Percentiles rank a stretch among this genome's conserved stretches.
Evolutionary conservation across 208 protist genomes (phyloP).

Genomic region (Porcisia hertigi): DNA sequence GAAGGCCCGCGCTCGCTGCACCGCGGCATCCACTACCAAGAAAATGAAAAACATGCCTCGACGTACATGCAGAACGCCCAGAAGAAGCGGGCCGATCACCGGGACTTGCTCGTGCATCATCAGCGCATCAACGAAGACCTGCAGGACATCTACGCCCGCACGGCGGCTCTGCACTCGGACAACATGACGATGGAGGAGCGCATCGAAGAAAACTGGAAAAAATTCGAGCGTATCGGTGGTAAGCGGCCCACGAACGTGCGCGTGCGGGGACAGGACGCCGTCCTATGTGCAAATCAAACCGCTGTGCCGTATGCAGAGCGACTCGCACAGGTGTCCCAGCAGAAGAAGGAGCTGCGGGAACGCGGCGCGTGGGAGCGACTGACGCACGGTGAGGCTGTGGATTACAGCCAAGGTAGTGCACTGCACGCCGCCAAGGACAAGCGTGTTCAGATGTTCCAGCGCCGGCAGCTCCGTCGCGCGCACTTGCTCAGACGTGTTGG

Average conservation of each 20-base stretch:
- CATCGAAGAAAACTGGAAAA: conserved; percentile 82
- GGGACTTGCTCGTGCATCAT: conserved; percentile 86
- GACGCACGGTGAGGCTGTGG: conserved; percentile 77
- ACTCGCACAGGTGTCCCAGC: conserved; percentile 50
- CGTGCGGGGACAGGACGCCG: conserved; percentile 19
- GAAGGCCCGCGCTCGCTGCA: conserved; percentile 72
- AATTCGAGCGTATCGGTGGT: conserved; percentile 84
- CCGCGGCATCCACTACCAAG: conserved; percentile 82
- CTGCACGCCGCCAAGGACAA: conserved; percentile 78
- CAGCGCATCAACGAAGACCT: conserved; percentile 85
- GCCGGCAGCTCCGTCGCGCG: conserved; percentile 69
- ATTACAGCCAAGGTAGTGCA: conserved; percentile 74
- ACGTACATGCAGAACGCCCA: conserved; percentile 48
- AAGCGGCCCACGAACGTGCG: conserved; percentile 50
- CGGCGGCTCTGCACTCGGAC: conserved; percentile 63
- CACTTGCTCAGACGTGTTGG: conserved; percentile 77
- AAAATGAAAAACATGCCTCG: conserved; percentile 41
- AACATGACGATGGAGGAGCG: conserved; percentile 89
- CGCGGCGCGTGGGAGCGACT: conserved; percentile 61
- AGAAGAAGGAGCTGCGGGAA: conserved; percentile 67
- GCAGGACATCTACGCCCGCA: conserved; percentile 82
- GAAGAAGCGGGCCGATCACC: conserved; percentile 55
- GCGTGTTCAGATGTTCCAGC: conserved; percentile 67
- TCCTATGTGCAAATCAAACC: conserved; percentile 55
- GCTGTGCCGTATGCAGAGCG: conserved; percentile 68